Evolutionary conservation across 1,284 basidiomycete genomes (phyloP), one percentile per base, ranked within the genome.

Genomic region (Irpex rosettiformis): DNA sequence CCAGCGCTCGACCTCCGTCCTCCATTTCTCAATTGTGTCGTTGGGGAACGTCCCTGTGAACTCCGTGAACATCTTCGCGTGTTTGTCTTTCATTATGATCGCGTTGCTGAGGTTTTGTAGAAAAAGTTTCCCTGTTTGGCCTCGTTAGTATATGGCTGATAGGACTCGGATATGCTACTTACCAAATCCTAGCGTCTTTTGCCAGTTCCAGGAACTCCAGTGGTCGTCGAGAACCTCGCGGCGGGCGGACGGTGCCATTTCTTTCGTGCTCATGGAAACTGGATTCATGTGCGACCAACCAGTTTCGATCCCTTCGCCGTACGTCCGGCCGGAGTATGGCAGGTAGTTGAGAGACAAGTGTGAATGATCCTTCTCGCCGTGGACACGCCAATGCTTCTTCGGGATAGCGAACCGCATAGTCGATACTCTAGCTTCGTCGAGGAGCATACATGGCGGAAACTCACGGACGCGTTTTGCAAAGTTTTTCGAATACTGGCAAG

Each of bases 281-380:
- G 52, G 56, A 43, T 68, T 67, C 4, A 63, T 52, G 8, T 54
- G 29, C 1, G 66, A 37, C 67, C 67, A 68, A 1, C 56, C 57
- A 3, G 59, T 37, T 55, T 68, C 66, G n/a, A 65, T 57, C 11
- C 57, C 64, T 52, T 68, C 67, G 2, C 67, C 67, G 45, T 59
- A 60, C 2, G 60, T 66, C 24, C 63, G 54, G 2, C 51, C 68
- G 10, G 48, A 49, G 5, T 55, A 51, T 7, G 29, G 28, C 2
- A 52, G 29, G 43, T 52, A 64, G 49, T 68, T 67, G 21, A 69
- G 56, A 1, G 64, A 68, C 52, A 51, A 69, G 6, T 52, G 53
- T 3, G 55, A 52, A 18, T 67, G 66, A 22, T 63, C 61, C 42
- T 10, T 18, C 4, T 21, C 21, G 1, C 40, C 55, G 29, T 69